Evolutionary conservation across 2,329 filamentous ascomycete species (phyloP).

Genomic region (Diaporthe helianthi): DNA sequence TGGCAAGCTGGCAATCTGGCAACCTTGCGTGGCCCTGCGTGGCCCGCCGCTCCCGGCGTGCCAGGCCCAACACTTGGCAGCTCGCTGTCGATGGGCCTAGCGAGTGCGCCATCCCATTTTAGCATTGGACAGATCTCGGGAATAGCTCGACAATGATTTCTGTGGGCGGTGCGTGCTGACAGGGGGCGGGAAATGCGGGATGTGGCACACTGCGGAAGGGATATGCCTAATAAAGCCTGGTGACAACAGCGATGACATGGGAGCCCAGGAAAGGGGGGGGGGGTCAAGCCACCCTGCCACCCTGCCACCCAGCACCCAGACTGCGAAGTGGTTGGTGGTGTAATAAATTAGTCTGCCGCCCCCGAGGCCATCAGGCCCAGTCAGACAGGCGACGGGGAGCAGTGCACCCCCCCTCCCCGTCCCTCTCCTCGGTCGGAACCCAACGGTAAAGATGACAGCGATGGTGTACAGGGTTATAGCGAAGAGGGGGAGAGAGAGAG

Average conservation of each 20-base stretch:
- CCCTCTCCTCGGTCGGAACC: background rate
- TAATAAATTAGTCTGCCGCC: background rate
- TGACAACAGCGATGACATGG: background rate
- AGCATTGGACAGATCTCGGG: slow-evolving; percentile 24
- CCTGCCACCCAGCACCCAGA: background rate
- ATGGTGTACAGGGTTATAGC: background rate
- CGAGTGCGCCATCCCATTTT: slow-evolving; percentile 24
- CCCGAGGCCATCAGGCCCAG: slow-evolving; percentile 11
- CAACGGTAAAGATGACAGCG: slow-evolving; percentile 3
- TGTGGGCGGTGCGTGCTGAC: slow-evolving; percentile 22
- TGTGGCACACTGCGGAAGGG: slow-evolving; percentile 22
- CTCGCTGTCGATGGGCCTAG: slow-evolving; percentile 28
- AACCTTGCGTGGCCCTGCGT: background rate
- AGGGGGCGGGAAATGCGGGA: slow-evolving; percentile 21
- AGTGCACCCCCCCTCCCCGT: background rate
- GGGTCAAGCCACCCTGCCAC: slow-evolving; percentile 12
- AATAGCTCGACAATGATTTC: slow-evolving; percentile 15
- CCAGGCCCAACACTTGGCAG: background rate
- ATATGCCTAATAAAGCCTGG: slow-evolving; percentile 19
- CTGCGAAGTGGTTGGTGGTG: background rate
- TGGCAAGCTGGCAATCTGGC: background rate
- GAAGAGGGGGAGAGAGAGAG: no score
- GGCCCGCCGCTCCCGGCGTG: slow-evolving; percentile 18
- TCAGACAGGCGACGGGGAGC: background rate
- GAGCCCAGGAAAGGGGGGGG: background rate